Evolutionary conservation across 179 eudicot genomes (phyloP).

Genomic region (Drosera spatulata): DNA sequence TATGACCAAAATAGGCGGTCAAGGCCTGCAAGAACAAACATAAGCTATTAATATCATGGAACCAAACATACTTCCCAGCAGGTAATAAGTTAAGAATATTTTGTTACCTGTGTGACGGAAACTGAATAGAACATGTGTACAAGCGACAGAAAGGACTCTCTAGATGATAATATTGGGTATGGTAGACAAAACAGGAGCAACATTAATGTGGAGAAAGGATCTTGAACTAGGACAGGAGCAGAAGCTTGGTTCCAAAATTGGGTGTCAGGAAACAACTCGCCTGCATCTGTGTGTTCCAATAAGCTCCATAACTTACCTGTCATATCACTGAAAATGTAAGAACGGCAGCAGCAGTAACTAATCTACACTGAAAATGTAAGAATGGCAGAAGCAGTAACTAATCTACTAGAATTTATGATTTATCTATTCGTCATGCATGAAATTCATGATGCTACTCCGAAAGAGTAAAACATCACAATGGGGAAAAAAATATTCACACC

Average conservation of each 20-base stretch:
- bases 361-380: slow-evolving; percentile 1
- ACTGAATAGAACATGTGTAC: slow-evolving; percentile 76
- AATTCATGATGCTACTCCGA: no score
- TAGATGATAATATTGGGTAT: slow-evolving; percentile 45
- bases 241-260: slow-evolving; percentile 80
- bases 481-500: no score
- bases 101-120: slow-evolving; percentile 54
- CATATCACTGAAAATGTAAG: no score
- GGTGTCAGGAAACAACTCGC: slow-evolving; percentile 40
- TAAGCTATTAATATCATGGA: slow-evolving; percentile 6
- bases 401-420: no score
- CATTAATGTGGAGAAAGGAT: slow-evolving; percentile 93
- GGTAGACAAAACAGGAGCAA: slow-evolving; percentile 93
- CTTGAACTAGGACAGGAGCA: slow-evolving; percentile 65
- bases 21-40: slow-evolving; percentile 43
- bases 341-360: no score
- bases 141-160: slow-evolving; percentile 60
- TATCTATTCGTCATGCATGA: no score
- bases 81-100: background rate
- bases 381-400: background rate
- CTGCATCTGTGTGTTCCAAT: no score
- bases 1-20: slow-evolving; percentile 32
- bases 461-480: no score
- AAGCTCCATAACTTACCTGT: slow-evolving; percentile 50
- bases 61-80: background rate